phyloP scores from a whole-genome alignment of 371 early-diverging fungal species.

The Mucor saturninus region DNA sequence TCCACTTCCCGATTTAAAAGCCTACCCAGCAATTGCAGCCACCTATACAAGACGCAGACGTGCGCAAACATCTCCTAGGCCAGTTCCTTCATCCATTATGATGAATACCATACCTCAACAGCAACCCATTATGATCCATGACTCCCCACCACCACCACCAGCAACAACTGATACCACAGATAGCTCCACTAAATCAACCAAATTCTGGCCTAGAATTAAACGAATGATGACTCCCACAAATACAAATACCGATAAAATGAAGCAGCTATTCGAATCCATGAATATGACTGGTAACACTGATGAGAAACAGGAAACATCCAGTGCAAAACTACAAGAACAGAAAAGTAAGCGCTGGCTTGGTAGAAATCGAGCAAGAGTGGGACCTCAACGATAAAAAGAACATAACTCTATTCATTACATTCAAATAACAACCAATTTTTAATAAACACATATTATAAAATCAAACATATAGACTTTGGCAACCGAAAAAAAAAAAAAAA shows the following conservation, averaged over 20 bases:
- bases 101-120: slow-evolving; percentile 12
- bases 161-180: not conserved
- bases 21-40: slow-evolving; percentile 32
- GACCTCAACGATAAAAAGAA: slow-evolving; percentile 22
- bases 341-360: slow-evolving; percentile 29
- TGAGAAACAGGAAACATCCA: slow-evolving; percentile 7
- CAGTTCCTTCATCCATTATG: slow-evolving; percentile 8
- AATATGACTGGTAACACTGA: slow-evolving; percentile 1
- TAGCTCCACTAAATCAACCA: slow-evolving; percentile 4
- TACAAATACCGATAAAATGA: slow-evolving; percentile 9
- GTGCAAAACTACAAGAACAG: slow-evolving; percentile 6
- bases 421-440: slow-evolving; percentile 13
- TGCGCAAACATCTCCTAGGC: slow-evolving; percentile 20
- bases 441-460: slow-evolving; percentile 2
- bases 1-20: slow-evolving; percentile 22
- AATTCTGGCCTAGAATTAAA: slow-evolving; percentile 41
- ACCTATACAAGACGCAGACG: slow-evolving; percentile 21
- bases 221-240: slow-evolving; percentile 27
- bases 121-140: slow-evolving; percentile 6
- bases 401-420: slow-evolving; percentile 15
- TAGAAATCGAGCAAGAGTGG: slow-evolving; percentile 31
- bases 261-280: slow-evolving; percentile 17
- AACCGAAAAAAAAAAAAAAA: not conserved
- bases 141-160: not conserved
- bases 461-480: too few species aligned